A percentile compares a stretch with the other conserved stretches of the same genome.
phyloP scores from a whole-genome alignment of 2,329 filamentous ascomycete genomes.

The Trichophyton schoenleinii region DNA sequence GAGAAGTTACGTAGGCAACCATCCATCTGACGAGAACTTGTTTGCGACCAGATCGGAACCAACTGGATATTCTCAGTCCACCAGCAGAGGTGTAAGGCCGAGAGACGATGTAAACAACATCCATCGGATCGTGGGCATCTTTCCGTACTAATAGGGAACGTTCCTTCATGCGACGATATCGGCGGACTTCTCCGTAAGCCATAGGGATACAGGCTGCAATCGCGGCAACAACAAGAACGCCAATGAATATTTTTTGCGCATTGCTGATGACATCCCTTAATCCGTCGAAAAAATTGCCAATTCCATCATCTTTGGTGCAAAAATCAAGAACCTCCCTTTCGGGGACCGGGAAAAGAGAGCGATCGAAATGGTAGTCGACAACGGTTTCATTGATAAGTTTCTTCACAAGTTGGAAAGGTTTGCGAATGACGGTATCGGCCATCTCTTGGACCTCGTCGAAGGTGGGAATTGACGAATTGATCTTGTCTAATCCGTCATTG shows the following conservation, averaged over 20 bases:
- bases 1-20: slow-evolving; percentile 74
- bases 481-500: slow-evolving; percentile 53
- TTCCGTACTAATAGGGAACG: slow-evolving; percentile 54
- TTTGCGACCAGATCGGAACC: slow-evolving; percentile 48
- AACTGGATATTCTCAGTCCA: slow-evolving; percentile 58
- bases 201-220: slow-evolving; percentile 63
- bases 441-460: slow-evolving; percentile 76
- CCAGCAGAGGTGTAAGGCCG: slow-evolving; percentile 61
- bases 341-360: slow-evolving; percentile 66
- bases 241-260: slow-evolving; percentile 63
- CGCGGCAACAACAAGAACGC: slow-evolving; percentile 59
- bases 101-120: slow-evolving; percentile 77
- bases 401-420: slow-evolving; percentile 73
- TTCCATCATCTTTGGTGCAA: slow-evolving; percentile 71
- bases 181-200: slow-evolving; percentile 65
- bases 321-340: slow-evolving; percentile 72
- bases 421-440: slow-evolving; percentile 58
- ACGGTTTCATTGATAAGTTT: slow-evolving; percentile 58
- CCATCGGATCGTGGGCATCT: slow-evolving; percentile 64
- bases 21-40: slow-evolving; percentile 71
- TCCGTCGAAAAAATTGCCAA: slow-evolving; percentile 70
- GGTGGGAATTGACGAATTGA: slow-evolving; percentile 68
- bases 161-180: slow-evolving; percentile 61
- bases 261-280: slow-evolving; percentile 54
- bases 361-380: slow-evolving; percentile 64